Evolutionary conservation across 192 early-diverging fungal species (phyloP), one percentile per base, ranked within the genome.

Genomic region (Chytriomyces sp.): DNA sequence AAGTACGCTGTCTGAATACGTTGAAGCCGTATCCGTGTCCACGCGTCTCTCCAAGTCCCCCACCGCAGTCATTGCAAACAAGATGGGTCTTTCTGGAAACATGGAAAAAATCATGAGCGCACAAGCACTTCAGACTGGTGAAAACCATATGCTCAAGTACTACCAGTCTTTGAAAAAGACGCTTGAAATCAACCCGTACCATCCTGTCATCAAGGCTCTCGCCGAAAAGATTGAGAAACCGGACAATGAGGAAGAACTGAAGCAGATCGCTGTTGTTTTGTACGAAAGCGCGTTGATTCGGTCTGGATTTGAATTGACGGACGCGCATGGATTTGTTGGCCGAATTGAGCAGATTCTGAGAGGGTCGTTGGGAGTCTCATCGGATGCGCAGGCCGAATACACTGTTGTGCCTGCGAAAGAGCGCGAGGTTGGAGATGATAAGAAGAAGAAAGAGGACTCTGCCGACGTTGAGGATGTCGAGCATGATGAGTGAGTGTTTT

Each of bases 1-100:
- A 65, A 66, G 44, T 5, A 50, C 46, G 10, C 72, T 87, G 49
- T 48, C 67, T 48, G 79, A 82, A 26, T 46, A 57, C 28, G 79
- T 90, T 35, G 82, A 88, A 63, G 76, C 79, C 61, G 91, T 93
- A 26, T 78, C 81, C 5, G 65, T 96, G 50, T 96, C 94, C 6
- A 89, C 90, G 48, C 91, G 91, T 47, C 84, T 97, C 62, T 92
- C 93, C 11, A 91, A 87, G 13, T 93, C 92, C 1, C 93, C 93
- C 6, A 84, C 89, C 48, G 94, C 94, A 6, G 86, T 97, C 66
- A 85, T 88, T 50, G 77, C 86, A 5, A 80, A 67, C 43, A 80
- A 81, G 44, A 72, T 74, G 28, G 88, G 81, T 24, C 67, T 82
- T 11, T 77, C 81, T 48, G 85, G 84, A 45, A 67, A 69, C 59